Base-by-base conservation (phyloP, 2,329 filamentous ascomycete species). In the Plenodomus lindquistii region DNA sequence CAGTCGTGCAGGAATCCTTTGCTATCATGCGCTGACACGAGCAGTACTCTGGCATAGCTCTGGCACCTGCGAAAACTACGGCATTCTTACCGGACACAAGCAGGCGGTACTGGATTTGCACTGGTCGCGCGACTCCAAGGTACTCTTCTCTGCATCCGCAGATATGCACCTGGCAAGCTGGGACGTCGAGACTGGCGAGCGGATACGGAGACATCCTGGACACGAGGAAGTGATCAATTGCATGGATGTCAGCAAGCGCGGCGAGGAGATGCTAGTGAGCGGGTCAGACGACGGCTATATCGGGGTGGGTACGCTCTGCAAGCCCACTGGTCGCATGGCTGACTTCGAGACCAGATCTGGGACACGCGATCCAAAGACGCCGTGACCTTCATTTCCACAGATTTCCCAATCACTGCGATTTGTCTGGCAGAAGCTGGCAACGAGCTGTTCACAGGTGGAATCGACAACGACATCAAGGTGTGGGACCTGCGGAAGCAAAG, bases 161-260 rank as follows among this genome's bases (percentile, higher is more conserved):
- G 94, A 99, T 71, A 92, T 86, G 83, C 90, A 92, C 59, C 80
- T 97, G 22, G 92, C 92, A 34, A 96, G 90, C 70, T 99, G 93
- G 93, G 93, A 99, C 67, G 76, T 96, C 36, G 93, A 94, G 59
- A 92, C 90, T 0, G 93, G 93, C n/a, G 83, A 87, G 58, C 85
- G 94, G 66, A 96, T 97, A 81, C 87, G 94, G 55, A 84, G 90
- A 66, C 95, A 99, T 67, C 79, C 91, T 10, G 94, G 94, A 1
- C 94, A 99, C 67, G 92, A 97, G 65, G 93, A 97, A 71, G 83
- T 97, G n/a, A 86, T 99, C 77, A 99, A 97, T 73, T 84, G 87
- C 52, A 78, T 97, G 71, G 92, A 96, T 65, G 85, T 95, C 53
- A 94, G 87, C 76, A 88, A 87, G 70, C 83, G 94, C 64, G 94